phyloP scores from a whole-genome alignment of 805 yeast species.

The Alloascoidea hylecoeti region DNA sequence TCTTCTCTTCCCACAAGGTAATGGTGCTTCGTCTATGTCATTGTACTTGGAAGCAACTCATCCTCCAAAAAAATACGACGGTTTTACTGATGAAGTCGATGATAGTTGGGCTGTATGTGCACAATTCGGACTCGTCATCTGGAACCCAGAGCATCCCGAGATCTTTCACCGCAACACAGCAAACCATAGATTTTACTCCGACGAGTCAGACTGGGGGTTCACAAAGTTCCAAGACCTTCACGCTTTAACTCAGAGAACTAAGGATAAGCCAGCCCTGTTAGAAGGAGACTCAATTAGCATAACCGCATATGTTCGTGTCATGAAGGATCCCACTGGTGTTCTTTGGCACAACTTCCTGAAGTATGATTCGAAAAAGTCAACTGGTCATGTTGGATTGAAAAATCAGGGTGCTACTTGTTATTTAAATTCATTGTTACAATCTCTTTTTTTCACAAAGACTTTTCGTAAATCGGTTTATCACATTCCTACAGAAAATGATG shows the following conservation, averaged over 20 bases:
- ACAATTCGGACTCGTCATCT: slow-evolving; percentile 72
- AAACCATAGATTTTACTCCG: slow-evolving; percentile 60
- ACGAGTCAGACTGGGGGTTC: slow-evolving; percentile 95
- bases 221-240: slow-evolving; percentile 54
- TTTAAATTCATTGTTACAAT: slow-evolving; percentile 81
- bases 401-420: slow-evolving; percentile 99
- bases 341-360: slow-evolving; percentile 81
- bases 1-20: slow-evolving; percentile 68
- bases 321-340: slow-evolving; percentile 88
- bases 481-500: slow-evolving; percentile 65
- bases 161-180: slow-evolving; percentile 50
- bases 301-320: slow-evolving; percentile 61
- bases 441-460: slow-evolving; percentile 71
- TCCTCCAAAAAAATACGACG: slow-evolving; percentile 15
- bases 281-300: slow-evolving; percentile 48
- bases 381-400: slow-evolving; percentile 86
- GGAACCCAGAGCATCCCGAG: slow-evolving; percentile 64
- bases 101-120: slow-evolving; percentile 78
- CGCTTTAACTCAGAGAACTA: slow-evolving; percentile 20
- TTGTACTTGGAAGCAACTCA: slow-evolving; percentile 66
- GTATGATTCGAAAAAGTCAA: slow-evolving; percentile 73
- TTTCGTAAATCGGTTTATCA: slow-evolving; percentile 80
- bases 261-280: slow-evolving; percentile 24
- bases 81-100: slow-evolving; percentile 2
- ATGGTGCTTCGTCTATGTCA: slow-evolving; percentile 44